Percentiles rank a stretch among this genome's conserved stretches.
These are phyloP conservation scores for Penicillium palitans DNA, from an alignment of 2,329 filamentous ascomycete genomes.

Conservation along the genomic window DNA sequence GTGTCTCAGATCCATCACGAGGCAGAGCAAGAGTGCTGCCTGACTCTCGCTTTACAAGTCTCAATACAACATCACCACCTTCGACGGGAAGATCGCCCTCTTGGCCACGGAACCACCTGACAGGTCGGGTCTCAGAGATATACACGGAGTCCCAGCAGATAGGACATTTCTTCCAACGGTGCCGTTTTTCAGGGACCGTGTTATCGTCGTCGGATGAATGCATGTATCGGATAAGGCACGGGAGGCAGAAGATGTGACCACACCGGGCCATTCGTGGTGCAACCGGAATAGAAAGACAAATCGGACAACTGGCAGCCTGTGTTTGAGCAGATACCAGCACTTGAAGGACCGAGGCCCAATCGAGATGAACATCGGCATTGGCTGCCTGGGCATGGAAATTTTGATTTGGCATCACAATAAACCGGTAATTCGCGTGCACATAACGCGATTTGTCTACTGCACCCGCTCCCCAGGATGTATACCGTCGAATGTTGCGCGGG, in stretches of 20 bases:
- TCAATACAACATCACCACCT: constrained; percentile 84
- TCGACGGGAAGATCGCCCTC: constrained; percentile 77
- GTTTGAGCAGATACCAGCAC: constrained; percentile 88
- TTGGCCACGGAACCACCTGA: constrained; percentile 87
- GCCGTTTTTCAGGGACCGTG: constrained; percentile 63
- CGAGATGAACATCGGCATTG: constrained; percentile 84
- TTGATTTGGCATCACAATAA: constrained; percentile 81
- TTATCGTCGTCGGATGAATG: constrained; percentile 76
- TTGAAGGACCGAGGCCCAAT: constrained; percentile 89
- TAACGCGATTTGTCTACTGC: constrained; percentile 87
- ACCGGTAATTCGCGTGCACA: constrained; percentile 95
- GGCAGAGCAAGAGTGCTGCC: constrained; percentile 85
- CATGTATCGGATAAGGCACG: constrained; percentile 95
- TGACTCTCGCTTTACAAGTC: constrained; percentile 77
- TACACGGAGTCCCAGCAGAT: constrained; percentile 95
- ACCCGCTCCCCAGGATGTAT: constrained; percentile 79
- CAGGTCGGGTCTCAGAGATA: constrained; percentile 82
- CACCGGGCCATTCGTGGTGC: constrained; percentile 96
- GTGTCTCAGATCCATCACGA: constrained; percentile 71
- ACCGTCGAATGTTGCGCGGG: constrained; percentile 64
- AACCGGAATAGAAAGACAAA: constrained; percentile 88
- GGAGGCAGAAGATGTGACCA: constrained; percentile 93
- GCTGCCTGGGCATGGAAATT: constrained; percentile 77
- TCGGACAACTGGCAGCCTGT: constrained; percentile 85
- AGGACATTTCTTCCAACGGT: constrained; percentile 90